phyloP scores from a whole-genome alignment of 2,329 filamentous ascomycete species.

The Cercospora zeina region DNA sequence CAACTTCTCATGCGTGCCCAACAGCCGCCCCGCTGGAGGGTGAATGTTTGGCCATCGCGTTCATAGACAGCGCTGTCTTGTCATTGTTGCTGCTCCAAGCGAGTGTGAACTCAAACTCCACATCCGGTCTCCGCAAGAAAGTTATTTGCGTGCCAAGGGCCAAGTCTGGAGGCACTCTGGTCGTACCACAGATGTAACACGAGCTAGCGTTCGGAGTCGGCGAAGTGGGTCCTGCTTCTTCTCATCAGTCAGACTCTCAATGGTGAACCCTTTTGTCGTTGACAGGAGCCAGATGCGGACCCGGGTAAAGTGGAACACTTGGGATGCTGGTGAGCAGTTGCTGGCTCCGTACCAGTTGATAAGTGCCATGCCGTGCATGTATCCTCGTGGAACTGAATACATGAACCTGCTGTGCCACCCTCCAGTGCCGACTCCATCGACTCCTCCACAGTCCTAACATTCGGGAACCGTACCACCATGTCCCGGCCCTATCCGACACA shows the following conservation, averaged over 20 bases:
- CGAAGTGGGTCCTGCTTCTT: conserved; percentile 7
- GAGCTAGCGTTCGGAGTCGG: conserved; percentile 2
- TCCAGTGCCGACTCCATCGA: background rate
- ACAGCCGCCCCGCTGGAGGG: background rate
- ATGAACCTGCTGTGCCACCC: conserved; percentile 15
- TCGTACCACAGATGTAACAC: conserved; percentile 5
- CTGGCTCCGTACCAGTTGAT: conserved; percentile 9
- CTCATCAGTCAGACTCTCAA: too few relatives aligned
- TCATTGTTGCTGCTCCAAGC: background rate
- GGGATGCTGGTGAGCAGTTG: conserved; percentile 12
- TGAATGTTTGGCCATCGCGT: background rate
- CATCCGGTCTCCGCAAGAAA: background rate
- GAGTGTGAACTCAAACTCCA: background rate
- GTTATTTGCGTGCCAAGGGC: background rate
- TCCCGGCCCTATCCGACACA: background rate
- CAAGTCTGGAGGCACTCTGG: background rate
- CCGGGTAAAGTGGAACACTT: background rate
- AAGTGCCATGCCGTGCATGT: conserved; percentile 1
- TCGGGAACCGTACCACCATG: background rate
- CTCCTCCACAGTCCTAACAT: background rate
- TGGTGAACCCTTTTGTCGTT: background rate
- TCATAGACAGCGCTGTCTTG: background rate
- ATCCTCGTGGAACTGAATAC: conserved; percentile 14
- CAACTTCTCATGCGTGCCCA: background rate
- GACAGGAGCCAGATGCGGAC: background rate